Conservation (phyloP, 345 rosid species). For the Salix dunnii region DNA sequence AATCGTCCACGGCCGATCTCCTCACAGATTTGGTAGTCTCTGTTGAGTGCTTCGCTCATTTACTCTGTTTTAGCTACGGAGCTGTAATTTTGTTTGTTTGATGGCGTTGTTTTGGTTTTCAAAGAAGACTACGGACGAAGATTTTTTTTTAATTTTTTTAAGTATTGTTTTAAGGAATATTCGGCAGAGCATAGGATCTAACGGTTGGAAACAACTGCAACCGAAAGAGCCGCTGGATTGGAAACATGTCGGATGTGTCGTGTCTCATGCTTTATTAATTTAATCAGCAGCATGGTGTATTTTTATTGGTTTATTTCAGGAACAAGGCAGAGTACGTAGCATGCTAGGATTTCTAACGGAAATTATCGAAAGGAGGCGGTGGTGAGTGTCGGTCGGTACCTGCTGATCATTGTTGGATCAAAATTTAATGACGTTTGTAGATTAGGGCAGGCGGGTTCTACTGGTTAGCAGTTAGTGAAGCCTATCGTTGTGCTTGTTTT, state of each 20-base stretch:
- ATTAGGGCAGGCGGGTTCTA: too few relatives aligned
- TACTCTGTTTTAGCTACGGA: not conserved
- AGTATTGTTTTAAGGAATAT: slow-evolving; percentile 33
- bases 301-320: too few relatives aligned
- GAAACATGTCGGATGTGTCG: not conserved
- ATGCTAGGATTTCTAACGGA: not conserved
- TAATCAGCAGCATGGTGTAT: too few relatives aligned
- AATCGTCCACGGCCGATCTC: slow-evolving; percentile 82
- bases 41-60: slow-evolving; percentile 48
- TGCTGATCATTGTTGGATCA: too few relatives aligned
- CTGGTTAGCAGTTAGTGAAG: too few relatives aligned
- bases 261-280: too few relatives aligned
- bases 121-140: not conserved
- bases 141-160: not conserved
- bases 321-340: slow-evolving; percentile 12
- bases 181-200: slow-evolving; percentile 12
- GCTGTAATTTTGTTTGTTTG: too few relatives aligned
- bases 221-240: slow-evolving; percentile 11
- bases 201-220: not conserved
- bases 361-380: not conserved
- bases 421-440: too few relatives aligned
- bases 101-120: not conserved
- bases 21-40: slow-evolving; percentile 51
- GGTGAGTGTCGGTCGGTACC: too few relatives aligned
- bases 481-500: too few relatives aligned